Evolutionary conservation across 148 eudicot species (phyloP).

Genomic region (Beta vulgaris): DNA sequence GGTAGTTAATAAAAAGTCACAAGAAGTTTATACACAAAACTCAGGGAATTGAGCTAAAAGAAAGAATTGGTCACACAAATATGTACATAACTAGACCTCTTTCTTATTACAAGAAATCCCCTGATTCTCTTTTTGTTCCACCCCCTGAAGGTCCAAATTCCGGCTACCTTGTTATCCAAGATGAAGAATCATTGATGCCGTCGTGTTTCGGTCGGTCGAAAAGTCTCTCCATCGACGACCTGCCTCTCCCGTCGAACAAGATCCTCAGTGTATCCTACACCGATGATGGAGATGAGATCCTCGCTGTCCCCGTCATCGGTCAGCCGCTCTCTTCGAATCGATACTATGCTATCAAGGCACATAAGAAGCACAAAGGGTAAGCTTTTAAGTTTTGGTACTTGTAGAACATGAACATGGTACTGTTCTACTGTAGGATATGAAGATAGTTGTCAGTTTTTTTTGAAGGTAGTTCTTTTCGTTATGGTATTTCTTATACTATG

Average conservation of each 20-base stretch:
- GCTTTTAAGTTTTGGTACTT: background rate
- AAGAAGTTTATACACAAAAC: background rate
- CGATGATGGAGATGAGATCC: conserved; percentile 13
- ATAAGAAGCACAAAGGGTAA: conserved; percentile 25
- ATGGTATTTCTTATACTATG: background rate
- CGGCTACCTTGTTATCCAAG: conserved; percentile 30
- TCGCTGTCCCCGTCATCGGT: conserved; percentile 32
- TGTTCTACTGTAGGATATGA: background rate
- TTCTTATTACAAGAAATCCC: conserved; percentile 27
- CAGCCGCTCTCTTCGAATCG: conserved; percentile 34
- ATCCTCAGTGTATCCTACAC: conserved; percentile 3
- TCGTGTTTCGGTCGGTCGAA: conserved; percentile 24
- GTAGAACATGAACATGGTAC: background rate
- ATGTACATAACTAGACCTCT: conserved; percentile 37
- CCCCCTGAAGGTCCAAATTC: conserved; percentile 38
- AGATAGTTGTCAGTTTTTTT: too few species aligned
- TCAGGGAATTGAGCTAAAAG: background rate
- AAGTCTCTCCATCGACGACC: background rate
- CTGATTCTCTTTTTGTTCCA: conserved; percentile 12
- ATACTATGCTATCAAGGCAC: conserved; percentile 32
- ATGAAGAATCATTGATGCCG: conserved; percentile 24
- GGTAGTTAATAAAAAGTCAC: background rate
- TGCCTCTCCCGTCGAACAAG: conserved; percentile 29
- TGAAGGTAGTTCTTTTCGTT: background rate
- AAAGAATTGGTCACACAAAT: background rate